Evolutionary conservation across 139 green algal species (phyloP), one percentile per base, ranked within the genome.

Genomic region (Picochlorum sp.): DNA sequence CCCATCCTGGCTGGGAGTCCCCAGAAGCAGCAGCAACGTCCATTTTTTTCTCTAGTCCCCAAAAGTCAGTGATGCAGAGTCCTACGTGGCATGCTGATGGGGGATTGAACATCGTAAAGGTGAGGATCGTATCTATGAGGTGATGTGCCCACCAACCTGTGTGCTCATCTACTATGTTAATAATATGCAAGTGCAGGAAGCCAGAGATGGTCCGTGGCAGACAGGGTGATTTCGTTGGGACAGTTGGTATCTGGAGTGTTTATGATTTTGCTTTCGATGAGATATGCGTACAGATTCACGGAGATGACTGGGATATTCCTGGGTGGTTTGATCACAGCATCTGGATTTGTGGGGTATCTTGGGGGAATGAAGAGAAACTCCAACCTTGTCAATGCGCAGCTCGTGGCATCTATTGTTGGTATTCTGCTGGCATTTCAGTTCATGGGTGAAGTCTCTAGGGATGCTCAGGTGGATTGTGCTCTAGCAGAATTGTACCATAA

Each of bases 401-500:
- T 81, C 20, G 34, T 80, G 2, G 56, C 38, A 18, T 73, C 66
- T 24, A 51, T 81, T n/a, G 37, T 81, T 8, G 74, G 72, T n/a
- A 57, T 72, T n/a, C 55, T 81, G 18, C 55, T 81, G 13, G 72
- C 71, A 9, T 81, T 81, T 21, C 28, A 65, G 21, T 66, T 79
- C 16, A 49, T 79, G 4, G 49, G 57, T n/a, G 65, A 80, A 68
- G 74, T 66, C 4, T n/a, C 32, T 26, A 52, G 61, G 32, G 61
- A 66, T 45, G 61, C 61, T 20, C 61, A 66, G 24, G 66, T 84
- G 0, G 79, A 85, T 55, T 85, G 79, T 60, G 72, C 77, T 20
- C 66, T 85, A 10, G 72, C 79, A 13, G 79, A 85, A 65, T 62
- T 85, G 24, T 77, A 81, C 52, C 54, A 68, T 18, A 64, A 49